Percentiles rank a stretch among this genome's conserved stretches.
These are phyloP conservation scores for Globisporangium cystogenes DNA, from an alignment of 352 stramenopile genomes.

Conservation along the genomic window DNA sequence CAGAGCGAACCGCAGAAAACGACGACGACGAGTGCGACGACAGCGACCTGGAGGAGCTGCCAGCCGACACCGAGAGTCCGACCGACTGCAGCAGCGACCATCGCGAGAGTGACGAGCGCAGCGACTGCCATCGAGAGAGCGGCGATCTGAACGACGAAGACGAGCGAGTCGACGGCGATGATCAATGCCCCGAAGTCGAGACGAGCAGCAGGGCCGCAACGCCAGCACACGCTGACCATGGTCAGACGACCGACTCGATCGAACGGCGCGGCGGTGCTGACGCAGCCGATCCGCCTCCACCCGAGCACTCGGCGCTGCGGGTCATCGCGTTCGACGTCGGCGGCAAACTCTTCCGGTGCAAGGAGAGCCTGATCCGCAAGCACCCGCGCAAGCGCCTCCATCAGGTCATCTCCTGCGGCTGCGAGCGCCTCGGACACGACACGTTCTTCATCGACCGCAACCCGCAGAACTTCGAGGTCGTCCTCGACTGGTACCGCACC, in stretches of 20 bases:
- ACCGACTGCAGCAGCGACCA: not conserved
- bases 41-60: not conserved
- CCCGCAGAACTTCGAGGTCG: slow-evolving; percentile 58
- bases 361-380: slow-evolving; percentile 53
- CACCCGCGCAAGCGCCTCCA: slow-evolving; percentile 54
- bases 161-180: not conserved
- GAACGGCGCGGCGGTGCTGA: not conserved
- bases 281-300: not conserved
- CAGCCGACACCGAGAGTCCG: not conserved
- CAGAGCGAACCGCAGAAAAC: slow-evolving; percentile 5
- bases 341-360: slow-evolving; percentile 63
- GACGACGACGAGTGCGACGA: not conserved
- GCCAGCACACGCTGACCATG: not conserved
- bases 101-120: not conserved
- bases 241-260: not conserved
- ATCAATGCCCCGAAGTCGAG: not conserved
- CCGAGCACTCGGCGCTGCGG: slow-evolving; percentile 3
- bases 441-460: slow-evolving; percentile 76
- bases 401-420: slow-evolving; percentile 54
- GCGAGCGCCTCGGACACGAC: slow-evolving; percentile 31
- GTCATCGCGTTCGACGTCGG: slow-evolving; percentile 59
- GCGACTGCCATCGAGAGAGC: not conserved
- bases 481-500: slow-evolving; percentile 75
- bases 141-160: not conserved
- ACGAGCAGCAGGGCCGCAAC: not conserved